Evolutionary conservation across 345 rosid genomes (phyloP).

Genomic region (Salix caprea): DNA sequence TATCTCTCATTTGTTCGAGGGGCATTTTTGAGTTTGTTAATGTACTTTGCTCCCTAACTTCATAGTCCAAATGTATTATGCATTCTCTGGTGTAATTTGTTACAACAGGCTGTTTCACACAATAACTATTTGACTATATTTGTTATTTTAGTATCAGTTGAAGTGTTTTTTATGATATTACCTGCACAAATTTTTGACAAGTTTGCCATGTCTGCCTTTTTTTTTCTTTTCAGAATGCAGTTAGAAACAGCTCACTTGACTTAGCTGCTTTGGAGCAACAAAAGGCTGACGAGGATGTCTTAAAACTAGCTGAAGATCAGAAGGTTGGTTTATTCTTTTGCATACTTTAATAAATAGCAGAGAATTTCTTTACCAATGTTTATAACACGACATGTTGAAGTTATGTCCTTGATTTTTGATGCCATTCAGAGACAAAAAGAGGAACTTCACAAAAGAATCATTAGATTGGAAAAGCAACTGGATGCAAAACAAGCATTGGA

Average conservation of each 20-base stretch:
- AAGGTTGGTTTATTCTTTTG: slow-evolving; percentile 47
- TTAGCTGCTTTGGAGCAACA: slow-evolving; percentile 79
- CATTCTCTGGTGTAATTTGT: background rate
- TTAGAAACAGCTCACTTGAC: slow-evolving; percentile 51
- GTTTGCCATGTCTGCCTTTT: slow-evolving; percentile 4
- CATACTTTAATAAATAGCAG: slow-evolving; percentile 7
- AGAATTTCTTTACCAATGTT: slow-evolving; percentile 2
- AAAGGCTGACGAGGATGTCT: slow-evolving; percentile 64
- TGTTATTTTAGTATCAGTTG: background rate
- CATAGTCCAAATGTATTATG: background rate
- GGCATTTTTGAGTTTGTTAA: background rate
- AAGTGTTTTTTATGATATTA: background rate
- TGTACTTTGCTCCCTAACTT: background rate
- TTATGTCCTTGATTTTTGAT: slow-evolving; percentile 12
- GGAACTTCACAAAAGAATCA: slow-evolving; percentile 57
- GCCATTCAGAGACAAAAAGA: slow-evolving; percentile 66
- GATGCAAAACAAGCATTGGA: slow-evolving; percentile 82
- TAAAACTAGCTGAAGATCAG: slow-evolving; percentile 83
- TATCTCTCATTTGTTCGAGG: background rate
- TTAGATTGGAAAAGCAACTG: slow-evolving; percentile 64
- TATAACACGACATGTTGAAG: slow-evolving; percentile 6
- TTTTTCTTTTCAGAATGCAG: slow-evolving; percentile 49
- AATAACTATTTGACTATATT: background rate
- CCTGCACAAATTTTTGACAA: background rate
- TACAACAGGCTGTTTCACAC: background rate